phyloP scores from a whole-genome alignment of 2,329 filamentous ascomycete genomes.

The Fusarium incarnatum region DNA sequence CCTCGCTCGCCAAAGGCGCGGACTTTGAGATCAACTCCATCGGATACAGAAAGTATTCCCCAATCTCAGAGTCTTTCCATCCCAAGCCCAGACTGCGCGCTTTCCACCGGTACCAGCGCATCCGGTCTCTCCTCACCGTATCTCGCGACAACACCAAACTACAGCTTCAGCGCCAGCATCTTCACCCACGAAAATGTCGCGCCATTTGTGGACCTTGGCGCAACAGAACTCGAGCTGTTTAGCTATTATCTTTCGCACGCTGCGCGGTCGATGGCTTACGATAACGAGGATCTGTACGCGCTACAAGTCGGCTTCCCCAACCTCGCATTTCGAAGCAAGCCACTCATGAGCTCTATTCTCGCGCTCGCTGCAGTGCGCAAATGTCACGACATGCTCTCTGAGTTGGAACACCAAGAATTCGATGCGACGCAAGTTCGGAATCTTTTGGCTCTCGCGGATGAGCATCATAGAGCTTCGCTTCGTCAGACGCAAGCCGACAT shows the following conservation, averaged over 20 bases:
- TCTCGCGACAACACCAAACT: conserved; percentile 7
- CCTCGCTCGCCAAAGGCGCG: not conserved
- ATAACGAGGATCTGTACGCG: conserved; percentile 54
- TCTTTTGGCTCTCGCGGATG: conserved; percentile 49
- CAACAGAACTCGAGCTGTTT: conserved; percentile 53
- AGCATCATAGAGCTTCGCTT: conserved; percentile 54
- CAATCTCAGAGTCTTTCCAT: conserved; percentile 4
- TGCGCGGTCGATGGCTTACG: conserved; percentile 52
- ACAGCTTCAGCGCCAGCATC: not conserved
- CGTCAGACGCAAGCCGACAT: conserved; percentile 52
- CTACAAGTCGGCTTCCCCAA: conserved; percentile 57
- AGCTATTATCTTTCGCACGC: conserved; percentile 58
- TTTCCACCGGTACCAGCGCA: not conserved
- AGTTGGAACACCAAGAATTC: not conserved
- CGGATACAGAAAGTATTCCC: not conserved
- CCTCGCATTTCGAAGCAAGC: conserved; percentile 53
- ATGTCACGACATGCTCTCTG: conserved; percentile 50
- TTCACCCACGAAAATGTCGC: not conserved
- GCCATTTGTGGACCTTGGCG: conserved; percentile 20
- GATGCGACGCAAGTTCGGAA: conserved; percentile 14
- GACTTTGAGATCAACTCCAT: not conserved
- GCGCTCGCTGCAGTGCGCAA: conserved; percentile 57
- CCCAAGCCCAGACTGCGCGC: not conserved
- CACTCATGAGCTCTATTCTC: conserved; percentile 57
- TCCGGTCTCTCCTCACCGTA: conserved; percentile 13